A percentile compares a stretch with the other conserved stretches of the same genome.
Evolutionary conservation across 371 early-diverging fungal species (phyloP).

Genomic region (Smittium mucronatum): DNA sequence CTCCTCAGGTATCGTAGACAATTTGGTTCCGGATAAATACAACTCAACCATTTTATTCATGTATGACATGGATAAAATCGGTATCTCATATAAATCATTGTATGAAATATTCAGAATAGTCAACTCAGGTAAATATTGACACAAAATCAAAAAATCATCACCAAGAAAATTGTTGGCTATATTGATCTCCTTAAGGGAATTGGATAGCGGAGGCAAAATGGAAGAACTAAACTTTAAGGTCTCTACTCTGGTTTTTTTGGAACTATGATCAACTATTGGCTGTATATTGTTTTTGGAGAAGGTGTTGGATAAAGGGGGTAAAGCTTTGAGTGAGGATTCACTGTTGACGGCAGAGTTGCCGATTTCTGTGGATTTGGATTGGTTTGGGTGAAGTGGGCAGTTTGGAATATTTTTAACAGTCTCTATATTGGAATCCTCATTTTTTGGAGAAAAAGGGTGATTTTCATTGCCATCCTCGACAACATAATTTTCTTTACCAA

Average conservation of each 20-base stretch:
- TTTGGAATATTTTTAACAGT: not conserved
- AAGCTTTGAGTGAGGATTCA: not conserved
- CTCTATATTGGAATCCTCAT: not conserved
- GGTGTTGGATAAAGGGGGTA: not conserved
- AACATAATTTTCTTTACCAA: too few relatives aligned
- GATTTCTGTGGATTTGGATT: not conserved
- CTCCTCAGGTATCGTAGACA: slow-evolving; percentile 71
- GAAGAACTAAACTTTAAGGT: slow-evolving; percentile 18
- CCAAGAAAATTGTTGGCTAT: slow-evolving; percentile 72
- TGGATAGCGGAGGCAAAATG: slow-evolving; percentile 32
- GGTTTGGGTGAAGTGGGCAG: not conserved
- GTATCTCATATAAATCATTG: slow-evolving; percentile 66
- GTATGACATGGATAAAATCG: slow-evolving; percentile 32
- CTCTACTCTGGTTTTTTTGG: not conserved
- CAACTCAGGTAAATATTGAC: slow-evolving; percentile 57
- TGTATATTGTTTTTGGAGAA: not conserved
- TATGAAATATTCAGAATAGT: slow-evolving; percentile 66
- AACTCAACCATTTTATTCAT: slow-evolving; percentile 59
- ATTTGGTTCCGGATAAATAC: slow-evolving; percentile 71
- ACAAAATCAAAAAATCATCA: slow-evolving; percentile 67
- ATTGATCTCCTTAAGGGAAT: slow-evolving; percentile 41
- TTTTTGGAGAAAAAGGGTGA: not conserved
- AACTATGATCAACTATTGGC: not conserved
- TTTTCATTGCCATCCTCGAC: not conserved
- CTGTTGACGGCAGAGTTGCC: not conserved